Evolutionary conservation across 129 eudicot species (phyloP), one percentile per base, ranked within the genome.

Genomic region (Gnaphalium uliginosum): DNA sequence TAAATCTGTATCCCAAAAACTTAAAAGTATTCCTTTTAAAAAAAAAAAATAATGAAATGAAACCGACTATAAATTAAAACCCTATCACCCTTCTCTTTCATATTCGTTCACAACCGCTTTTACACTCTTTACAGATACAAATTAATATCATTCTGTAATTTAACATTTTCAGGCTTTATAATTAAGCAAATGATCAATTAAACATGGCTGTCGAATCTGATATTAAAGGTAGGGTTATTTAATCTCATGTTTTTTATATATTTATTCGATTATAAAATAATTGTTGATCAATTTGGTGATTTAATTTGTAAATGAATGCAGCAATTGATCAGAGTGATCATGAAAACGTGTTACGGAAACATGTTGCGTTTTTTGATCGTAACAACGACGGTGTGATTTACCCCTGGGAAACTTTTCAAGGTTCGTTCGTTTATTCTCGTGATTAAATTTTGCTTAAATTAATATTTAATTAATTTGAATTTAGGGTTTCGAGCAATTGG

Each of bases 401-500:
- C 59, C 94, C 88, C n/a, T 88, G 82, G 79, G 94, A 88, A 74
- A 88, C 94, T 30, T 88, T 69, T 71, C 74, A 84, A 79, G 90
- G 94, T 88, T 13, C 4, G 60, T 88, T 13, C 2, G 60, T 43
- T 66, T 5, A 46, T 14, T 13, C n/a, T 11, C 6, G 2, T 32
- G n/a, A n/a, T n/a, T n/a, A n/a, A n/a, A n/a, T n/a, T n/a, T n/a
- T n/a, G n/a, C n/a, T n/a, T n/a, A n/a, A n/a, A n/a, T n/a, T n/a
- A 4, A 29, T 29, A 29, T 29, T 46, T 46, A 46, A 14, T 46
- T 14, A 4, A 46, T 14, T 43, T 43, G 18, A 18, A 46, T 46
- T 29, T 29, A 72, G 96, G 93, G 21, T 90, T 87, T 82, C 84
- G 96, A 24, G 87, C 87, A 70, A 81, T 90, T 71, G 96, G 96